Evolutionary conservation across 1,139 yeast species (phyloP).

Genomic region (Cylindricascospora bacillispora): DNA sequence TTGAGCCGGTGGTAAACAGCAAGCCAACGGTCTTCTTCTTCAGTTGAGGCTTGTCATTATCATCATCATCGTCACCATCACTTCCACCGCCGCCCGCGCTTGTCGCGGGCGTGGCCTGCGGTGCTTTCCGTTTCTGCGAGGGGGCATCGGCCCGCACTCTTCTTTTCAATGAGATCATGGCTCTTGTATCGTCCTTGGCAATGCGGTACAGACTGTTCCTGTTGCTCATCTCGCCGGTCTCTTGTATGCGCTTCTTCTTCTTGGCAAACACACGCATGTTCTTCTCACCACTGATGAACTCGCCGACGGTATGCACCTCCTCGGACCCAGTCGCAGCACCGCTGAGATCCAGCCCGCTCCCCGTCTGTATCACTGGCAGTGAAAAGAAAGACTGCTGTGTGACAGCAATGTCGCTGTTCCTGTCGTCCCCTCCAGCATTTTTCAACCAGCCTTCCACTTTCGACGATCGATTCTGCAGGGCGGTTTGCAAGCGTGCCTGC

Average conservation of each 20-base stretch:
- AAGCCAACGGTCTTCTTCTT: constrained; percentile 12
- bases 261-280: constrained; percentile 22
- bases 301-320: constrained; percentile 27
- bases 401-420: constrained; percentile 3
- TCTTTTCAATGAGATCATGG: constrained; percentile 25
- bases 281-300: constrained; percentile 24
- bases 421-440: constrained; percentile 2
- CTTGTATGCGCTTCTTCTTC: constrained; percentile 16
- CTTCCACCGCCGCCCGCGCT: constrained; percentile 2
- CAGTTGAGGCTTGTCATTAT: constrained; percentile 8
- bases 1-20: constrained; percentile 10
- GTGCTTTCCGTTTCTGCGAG: too few relatives aligned
- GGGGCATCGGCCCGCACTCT: constrained; percentile 24
- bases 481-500: constrained; percentile 25
- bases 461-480: constrained; percentile 16
- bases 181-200: constrained; percentile 23
- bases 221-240: constrained; percentile 4
- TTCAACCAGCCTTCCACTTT: constrained; percentile 21
- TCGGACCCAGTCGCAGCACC: too few relatives aligned
- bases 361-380: constrained; percentile 26
- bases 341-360: constrained; percentile 22
- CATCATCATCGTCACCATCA: constrained; percentile 10
- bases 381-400: constrained; percentile 15
- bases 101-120: too few relatives aligned
- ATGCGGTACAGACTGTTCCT: constrained; percentile 17